Evolutionary conservation across 768 basidiomycete genomes (phyloP).

Genomic region (Suillus decipiens): DNA sequence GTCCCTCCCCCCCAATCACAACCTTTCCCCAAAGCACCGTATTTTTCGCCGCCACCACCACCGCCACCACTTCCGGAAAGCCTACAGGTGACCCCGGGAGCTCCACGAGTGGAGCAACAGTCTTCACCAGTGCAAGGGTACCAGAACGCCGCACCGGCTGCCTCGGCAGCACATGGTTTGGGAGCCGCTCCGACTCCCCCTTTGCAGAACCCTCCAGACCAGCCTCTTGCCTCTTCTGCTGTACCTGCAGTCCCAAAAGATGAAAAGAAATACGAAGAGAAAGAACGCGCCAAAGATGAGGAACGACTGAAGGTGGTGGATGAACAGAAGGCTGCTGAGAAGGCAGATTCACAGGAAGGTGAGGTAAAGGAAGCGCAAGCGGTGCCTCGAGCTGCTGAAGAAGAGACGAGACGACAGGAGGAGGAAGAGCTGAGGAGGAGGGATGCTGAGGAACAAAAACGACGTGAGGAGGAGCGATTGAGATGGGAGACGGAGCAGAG

Average conservation of each 20-base stretch:
- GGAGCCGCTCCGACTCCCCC: conserved; percentile 12
- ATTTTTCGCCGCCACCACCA: conserved; percentile 19
- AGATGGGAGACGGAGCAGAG: conserved; percentile 16
- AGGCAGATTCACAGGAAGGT: conserved; percentile 14
- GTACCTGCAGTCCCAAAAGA: conserved; percentile 29
- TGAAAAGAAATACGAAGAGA: conserved; percentile 47
- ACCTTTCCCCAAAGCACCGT: conserved; percentile 3
- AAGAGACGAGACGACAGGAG: conserved; percentile 34
- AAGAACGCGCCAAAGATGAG: conserved; percentile 30
- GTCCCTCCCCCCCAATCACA: conserved; percentile 17
- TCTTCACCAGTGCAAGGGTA: not conserved
- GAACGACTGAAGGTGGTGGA: conserved; percentile 23
- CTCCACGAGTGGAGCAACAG: not conserved
- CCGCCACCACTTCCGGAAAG: conserved; percentile 17
- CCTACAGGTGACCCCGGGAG: not conserved
- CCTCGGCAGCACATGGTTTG: conserved; percentile 8
- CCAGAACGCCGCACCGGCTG: not conserved
- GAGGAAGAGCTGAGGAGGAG: conserved; percentile 16
- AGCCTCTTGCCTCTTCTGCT: conserved; percentile 14
- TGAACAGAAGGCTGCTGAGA: conserved; percentile 25
- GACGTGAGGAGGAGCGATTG: conserved; percentile 21
- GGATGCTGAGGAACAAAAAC: conserved; percentile 28
- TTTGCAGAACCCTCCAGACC: conserved; percentile 8
- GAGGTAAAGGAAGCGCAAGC: conserved; percentile 20
- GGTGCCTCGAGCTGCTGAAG: conserved; percentile 8